These are phyloP conservation scores for Kodamaea fukazawae DNA, from an alignment of 805 yeast species.

Conservation along the genomic window DNA sequence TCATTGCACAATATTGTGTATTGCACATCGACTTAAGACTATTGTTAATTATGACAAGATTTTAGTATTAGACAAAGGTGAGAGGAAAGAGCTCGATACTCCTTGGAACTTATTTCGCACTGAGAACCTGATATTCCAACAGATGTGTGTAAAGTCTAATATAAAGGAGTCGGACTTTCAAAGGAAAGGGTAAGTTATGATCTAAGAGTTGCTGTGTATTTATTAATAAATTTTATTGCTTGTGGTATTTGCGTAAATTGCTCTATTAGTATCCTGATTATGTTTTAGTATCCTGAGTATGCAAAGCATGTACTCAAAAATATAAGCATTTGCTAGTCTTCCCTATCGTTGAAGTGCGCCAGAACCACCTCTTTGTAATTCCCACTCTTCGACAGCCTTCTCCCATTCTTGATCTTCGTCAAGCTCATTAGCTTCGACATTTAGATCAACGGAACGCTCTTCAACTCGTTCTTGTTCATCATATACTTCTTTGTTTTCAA, in stretches of 20 bases:
- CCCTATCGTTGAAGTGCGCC: slow-evolving; percentile 57
- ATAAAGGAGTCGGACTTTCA: slow-evolving; percentile 43
- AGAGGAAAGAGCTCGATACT: slow-evolving; percentile 67
- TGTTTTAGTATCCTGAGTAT: no score
- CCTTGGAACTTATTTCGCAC: slow-evolving; percentile 57
- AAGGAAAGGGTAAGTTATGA: background rate
- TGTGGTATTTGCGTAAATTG: background rate
- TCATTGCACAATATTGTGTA: slow-evolving; percentile 75
- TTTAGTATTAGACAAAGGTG: slow-evolving; percentile 79
- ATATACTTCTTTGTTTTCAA: slow-evolving; percentile 74
- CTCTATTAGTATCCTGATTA: slow-evolving; percentile 34
- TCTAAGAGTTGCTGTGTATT: no score
- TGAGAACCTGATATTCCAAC: slow-evolving; percentile 52
- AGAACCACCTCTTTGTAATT: slow-evolving; percentile 18
- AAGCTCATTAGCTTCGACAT: slow-evolving; percentile 34
- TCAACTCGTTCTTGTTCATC: slow-evolving; percentile 51
- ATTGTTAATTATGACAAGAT: slow-evolving; percentile 74
- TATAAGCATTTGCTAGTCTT: no score
- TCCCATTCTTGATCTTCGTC: slow-evolving; percentile 75
- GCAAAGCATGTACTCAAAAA: no score
- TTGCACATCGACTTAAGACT: slow-evolving; percentile 81
- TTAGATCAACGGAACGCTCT: slow-evolving; percentile 27
- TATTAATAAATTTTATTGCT: no score
- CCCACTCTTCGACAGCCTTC: slow-evolving; percentile 29
- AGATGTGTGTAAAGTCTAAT: slow-evolving; percentile 62